Evolutionary conservation across 805 yeast genomes (phyloP).

Genomic region (Barnettozyma pratensis): DNA sequence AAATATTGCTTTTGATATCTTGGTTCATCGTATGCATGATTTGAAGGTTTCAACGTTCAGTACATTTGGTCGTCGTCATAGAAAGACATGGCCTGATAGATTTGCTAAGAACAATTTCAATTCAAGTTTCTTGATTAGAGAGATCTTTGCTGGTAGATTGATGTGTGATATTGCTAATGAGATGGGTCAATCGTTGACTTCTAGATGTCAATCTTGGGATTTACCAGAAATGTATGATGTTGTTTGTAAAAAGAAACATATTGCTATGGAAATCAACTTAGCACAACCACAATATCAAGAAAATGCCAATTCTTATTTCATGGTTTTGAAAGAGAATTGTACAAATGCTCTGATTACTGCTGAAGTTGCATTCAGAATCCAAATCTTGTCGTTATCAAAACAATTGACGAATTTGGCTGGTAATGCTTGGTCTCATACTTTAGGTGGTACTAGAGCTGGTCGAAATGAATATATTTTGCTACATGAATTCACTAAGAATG

Average conservation of each 20-base stretch:
- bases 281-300: conserved; percentile 59
- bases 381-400: conserved; percentile 82
- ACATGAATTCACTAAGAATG: conserved; percentile 81
- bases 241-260: conserved; percentile 60
- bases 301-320: conserved; percentile 60
- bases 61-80: conserved; percentile 73
- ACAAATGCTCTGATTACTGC: conserved; percentile 65
- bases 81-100: conserved; percentile 73
- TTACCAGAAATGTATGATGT: conserved; percentile 84
- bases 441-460: conserved; percentile 93
- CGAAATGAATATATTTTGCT: conserved; percentile 89
- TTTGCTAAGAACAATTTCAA: conserved; percentile 51
- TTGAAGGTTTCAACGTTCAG: conserved; percentile 73
- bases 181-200: conserved; percentile 87
- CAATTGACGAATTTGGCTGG: conserved; percentile 93
- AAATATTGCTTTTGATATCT: conserved; percentile 67
- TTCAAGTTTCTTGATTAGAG: conserved; percentile 54
- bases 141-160: conserved; percentile 78
- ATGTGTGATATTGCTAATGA: conserved; percentile 92
- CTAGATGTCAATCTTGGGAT: conserved; percentile 93
- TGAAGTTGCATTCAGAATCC: conserved; percentile 74
- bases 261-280: conserved; percentile 67
- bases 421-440: conserved; percentile 93
- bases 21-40: conserved; percentile 77
- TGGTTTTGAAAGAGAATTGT: conserved; percentile 67